Percentiles rank a stretch among this genome's conserved stretches.
Conservation (phyloP, 352 stramenopile species). For the Globisporangium acanthophoron region DNA sequence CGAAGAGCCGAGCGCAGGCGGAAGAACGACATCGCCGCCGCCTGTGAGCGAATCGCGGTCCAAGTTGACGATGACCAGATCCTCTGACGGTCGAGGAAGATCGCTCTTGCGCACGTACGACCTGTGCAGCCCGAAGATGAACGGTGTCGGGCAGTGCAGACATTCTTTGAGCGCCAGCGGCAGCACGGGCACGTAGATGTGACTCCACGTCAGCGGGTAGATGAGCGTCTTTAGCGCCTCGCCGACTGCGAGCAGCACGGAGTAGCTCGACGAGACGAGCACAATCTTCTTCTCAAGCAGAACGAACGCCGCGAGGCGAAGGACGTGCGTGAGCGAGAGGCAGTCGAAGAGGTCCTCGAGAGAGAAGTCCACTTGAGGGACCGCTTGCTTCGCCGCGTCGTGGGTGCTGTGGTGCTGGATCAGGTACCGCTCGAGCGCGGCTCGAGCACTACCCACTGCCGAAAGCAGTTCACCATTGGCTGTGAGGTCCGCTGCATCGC, state of each 20-base stretch:
- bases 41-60: slow-evolving; percentile 49
- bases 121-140: slow-evolving; percentile 71
- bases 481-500: no score
- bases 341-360: slow-evolving; percentile 53
- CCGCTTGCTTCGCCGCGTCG: not conserved
- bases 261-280: slow-evolving; percentile 63
- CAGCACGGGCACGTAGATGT: slow-evolving; percentile 73
- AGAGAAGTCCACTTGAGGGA: slow-evolving; percentile 24
- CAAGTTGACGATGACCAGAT: slow-evolving; percentile 53
- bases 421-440: not conserved
- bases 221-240: slow-evolving; percentile 50
- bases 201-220: slow-evolving; percentile 63
- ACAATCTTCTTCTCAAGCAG: slow-evolving; percentile 74
- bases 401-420: not conserved
- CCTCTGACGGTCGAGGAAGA: slow-evolving; percentile 35
- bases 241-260: slow-evolving; percentile 46
- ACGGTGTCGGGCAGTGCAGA: slow-evolving; percentile 71
- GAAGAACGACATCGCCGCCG: slow-evolving; percentile 32
- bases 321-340: slow-evolving; percentile 48
- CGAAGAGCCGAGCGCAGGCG: slow-evolving; percentile 24
- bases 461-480: not conserved
- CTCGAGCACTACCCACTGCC: not conserved
- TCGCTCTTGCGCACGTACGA: slow-evolving; percentile 48
- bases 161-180: slow-evolving; percentile 54
- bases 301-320: slow-evolving; percentile 56